Percentiles rank a stretch among this genome's conserved stretches.
Conservation (phyloP, 805 yeast genomes). For the Diddensiella santjacobensis region DNA sequence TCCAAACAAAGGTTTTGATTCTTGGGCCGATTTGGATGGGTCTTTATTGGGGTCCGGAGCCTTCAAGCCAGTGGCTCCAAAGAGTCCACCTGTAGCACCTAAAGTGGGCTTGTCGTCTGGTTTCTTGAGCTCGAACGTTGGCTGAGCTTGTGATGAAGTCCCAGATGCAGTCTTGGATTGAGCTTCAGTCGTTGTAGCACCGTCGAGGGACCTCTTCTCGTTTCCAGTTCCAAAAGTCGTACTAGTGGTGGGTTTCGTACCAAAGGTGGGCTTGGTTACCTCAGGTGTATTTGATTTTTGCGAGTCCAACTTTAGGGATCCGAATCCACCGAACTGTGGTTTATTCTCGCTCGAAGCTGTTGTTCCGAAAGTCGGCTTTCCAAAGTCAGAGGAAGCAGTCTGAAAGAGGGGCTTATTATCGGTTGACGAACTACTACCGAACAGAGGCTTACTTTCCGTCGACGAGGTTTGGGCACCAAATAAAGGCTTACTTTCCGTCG, state of each 20-base stretch:
- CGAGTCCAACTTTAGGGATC: too few species aligned
- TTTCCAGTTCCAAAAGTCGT: not conserved
- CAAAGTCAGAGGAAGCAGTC: not conserved
- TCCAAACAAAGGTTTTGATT: conserved; percentile 10
- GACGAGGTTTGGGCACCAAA: not conserved
- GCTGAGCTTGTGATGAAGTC: not conserved
- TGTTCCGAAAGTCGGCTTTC: not conserved
- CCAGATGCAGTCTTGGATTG: not conserved
- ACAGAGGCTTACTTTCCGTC: not conserved
- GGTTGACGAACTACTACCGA: not conserved
- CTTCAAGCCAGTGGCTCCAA: conserved; percentile 7
- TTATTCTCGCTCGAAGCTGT: not conserved
- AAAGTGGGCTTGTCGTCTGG: conserved; percentile 7
- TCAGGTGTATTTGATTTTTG: not conserved
- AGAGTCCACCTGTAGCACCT: conserved; percentile 6
- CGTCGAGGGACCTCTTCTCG: not conserved
- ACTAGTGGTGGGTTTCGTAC: not conserved
- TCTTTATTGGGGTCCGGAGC: conserved; percentile 2
- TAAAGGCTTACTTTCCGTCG: too few species aligned
- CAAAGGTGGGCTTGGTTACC: not conserved
- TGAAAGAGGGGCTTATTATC: not conserved
- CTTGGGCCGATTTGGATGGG: conserved; percentile 1
- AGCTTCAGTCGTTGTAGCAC: not conserved
- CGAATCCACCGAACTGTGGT: not conserved
- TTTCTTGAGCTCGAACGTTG: not conserved